Evolutionary conservation across 768 basidiomycete genomes (phyloP), one percentile per base, ranked within the genome.

Genomic region (Chiua virens): DNA sequence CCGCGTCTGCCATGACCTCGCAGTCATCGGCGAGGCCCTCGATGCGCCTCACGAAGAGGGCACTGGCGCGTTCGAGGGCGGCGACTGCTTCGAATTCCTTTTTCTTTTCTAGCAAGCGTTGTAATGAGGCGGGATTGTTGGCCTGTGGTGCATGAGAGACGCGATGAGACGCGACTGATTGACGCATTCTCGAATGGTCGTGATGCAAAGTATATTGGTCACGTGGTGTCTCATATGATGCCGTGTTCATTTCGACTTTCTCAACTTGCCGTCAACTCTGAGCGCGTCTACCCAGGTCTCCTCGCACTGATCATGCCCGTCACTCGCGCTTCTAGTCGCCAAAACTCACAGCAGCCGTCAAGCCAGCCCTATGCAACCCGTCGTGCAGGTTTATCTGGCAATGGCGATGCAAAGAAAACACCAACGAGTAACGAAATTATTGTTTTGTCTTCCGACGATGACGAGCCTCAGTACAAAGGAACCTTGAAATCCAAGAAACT

Each of bases 41-140:
- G 37, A 90, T 80, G 8, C 87, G 79, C 64, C 83, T 79, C 3
- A 86, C 74, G 61, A 85, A 87, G 30, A 83, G 66, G 7, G 78
- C 67, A 48, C 81, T 85, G 0, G 85, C 81, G 47, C 76, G 74
- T 61, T 89, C 86, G 6, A 91, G 73, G 1, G 88, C 88, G 20
- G 80, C 76, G 22, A 89, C 85, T 0, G 86, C 87, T 48, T 89
- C 87, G 49, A 75, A 81, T 65, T 91, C 89, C 62, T 88, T 90
- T 73, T 88, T 90, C 73, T 90, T 90, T 61, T 91, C 88, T 3
- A 75, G 48, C 39, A 88, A 76, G 56, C 83, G 85, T 17, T 80
- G 74, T 2, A 71, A 52, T 1, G 82, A 76, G 1, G 79, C 80
- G 2, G 80, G 72, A 44, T 73, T 76, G 37, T 73, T 73, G 8